Base-by-base conservation (phyloP, 805 yeast genomes). In the Candida fluviatilis region DNA sequence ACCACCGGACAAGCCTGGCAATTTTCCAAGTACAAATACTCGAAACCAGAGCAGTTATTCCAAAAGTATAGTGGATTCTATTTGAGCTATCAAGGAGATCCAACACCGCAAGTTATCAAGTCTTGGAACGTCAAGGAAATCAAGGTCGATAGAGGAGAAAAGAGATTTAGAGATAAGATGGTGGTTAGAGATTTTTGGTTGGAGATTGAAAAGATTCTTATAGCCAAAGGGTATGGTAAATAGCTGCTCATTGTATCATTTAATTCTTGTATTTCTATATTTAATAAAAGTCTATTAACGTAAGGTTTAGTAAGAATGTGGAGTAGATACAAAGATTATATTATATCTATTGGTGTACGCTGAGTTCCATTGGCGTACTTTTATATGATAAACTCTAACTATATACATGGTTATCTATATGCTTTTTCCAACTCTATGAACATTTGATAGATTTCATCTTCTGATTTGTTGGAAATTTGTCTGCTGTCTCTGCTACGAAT, bases 1-100 rank as follows among this genome's bases (percentile, higher is more conserved):
- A 91, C 96, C 13, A 91, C 97, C 8, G 99, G 99, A 10, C 99
- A 93, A 65, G 72, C 82, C 38, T 93, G 99, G 99, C 99, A 93
- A 64, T 87, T 93, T 64, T 78, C 85, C 54, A 78, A 80, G 51
- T 93, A 91, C 62, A 84, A 83, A 56, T 84, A 89, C 79, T 72
- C 79, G 28, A 78, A 82, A 38, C 96, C 99, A 2, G 79, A 83
- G 42, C 69, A 69, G 31, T 69, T 93, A 46, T 93, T 93, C 61
- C 93, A 84, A 53, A 80, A 78, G 49, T 84, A 84, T 47, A 80
- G 83, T 42, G 99, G 99, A 2, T 90, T 78, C 55, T 85, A 78
- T 51, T 71, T 89, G 49, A 72, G 80, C 31, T 89, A 79, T 62
- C 75, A 76, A 43, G 90, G 88, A 24, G 98, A 93, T 50, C 71